Base-by-base conservation (phyloP, 108 stramenopile genomes). In the Nitzschia inconspicua region DNA sequence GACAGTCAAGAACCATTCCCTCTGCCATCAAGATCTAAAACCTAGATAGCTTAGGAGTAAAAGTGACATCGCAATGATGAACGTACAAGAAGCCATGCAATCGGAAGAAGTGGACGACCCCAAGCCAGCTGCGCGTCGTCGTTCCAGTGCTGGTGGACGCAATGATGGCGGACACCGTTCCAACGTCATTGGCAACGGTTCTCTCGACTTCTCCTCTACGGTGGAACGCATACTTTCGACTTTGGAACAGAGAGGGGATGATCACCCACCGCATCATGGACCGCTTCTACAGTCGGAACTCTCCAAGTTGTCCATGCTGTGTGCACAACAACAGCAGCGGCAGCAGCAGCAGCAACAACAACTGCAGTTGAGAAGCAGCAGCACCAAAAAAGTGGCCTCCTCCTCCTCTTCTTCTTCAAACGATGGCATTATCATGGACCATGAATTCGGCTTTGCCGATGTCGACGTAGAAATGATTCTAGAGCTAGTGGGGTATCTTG, bases 401-500 rank as follows among this genome's bases (percentile, higher is more conserved):
- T 37, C 8, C 13, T 37, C 36, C 10, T 37, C 36, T 10, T 10
- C 36, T 8, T 8, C 8, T 37, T 8, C 36, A 37, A 13, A 11
- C 25, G 40, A 43, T 2, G 54, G 59, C 27, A 29, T 60, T 47
- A 28, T 41, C 0, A 36, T 8, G 30, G 49, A 65, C 16, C 28
- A 46, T 40, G 56, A 55, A 28, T 26, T 58, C 10, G 73, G 73
- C 9, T 67, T 74, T 46, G 28, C 58, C 8, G 66, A 62, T 61
- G 64, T 62, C 20, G 68, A 76, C 49, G 47, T 50, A 10, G 70
- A 64, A 44, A 19, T 36, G 37, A 57, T 65, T 32, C 42, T 37
- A 1, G 63, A 70, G 34, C 44, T 78, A 8, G 57, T 67, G 0
- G 51, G 28, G n/a, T 13, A 48, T n/a, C 56, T 78, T 19, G 72